Evolutionary conservation across 2,329 filamentous ascomycete genomes (phyloP).

Genomic region (Cladophialophora carrionii): DNA sequence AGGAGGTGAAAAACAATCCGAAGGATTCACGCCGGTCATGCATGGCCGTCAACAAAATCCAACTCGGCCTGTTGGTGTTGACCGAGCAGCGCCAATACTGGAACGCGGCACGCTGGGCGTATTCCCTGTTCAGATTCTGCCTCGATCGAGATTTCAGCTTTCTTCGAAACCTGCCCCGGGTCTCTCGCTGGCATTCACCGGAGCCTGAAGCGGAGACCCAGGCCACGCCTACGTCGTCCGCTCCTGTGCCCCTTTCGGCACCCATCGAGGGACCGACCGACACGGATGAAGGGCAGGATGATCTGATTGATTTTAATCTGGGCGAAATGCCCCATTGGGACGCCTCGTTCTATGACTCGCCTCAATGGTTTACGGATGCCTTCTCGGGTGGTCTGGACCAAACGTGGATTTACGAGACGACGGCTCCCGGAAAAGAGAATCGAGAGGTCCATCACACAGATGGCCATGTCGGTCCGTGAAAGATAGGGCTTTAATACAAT

Average conservation of each 20-base stretch:
- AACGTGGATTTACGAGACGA: neutral
- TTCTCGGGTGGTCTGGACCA: neutral
- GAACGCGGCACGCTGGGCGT: constrained; percentile 3
- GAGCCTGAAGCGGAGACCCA: neutral
- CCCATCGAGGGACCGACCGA: neutral
- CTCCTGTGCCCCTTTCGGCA: neutral
- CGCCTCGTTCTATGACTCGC: neutral
- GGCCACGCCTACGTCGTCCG: too few relatives aligned
- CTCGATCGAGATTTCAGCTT: neutral
- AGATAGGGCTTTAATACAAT: neutral
- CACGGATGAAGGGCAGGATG: neutral
- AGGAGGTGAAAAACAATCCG: constrained; percentile 1
- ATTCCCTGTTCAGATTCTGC: constrained; percentile 2
- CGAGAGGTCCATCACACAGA: neutral
- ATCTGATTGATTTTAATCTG: neutral
- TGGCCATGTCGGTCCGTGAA: neutral
- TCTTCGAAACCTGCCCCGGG: neutral
- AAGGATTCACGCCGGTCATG: neutral
- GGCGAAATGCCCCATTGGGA: neutral
- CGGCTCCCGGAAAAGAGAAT: neutral
- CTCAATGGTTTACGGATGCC: neutral
- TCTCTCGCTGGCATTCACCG: neutral
- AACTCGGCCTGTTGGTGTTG: constrained; percentile 5
- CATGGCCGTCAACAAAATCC: constrained; percentile 5
- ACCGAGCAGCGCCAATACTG: neutral